Conservation (phyloP, 129 eudicot species). For the Centella asiatica region DNA sequence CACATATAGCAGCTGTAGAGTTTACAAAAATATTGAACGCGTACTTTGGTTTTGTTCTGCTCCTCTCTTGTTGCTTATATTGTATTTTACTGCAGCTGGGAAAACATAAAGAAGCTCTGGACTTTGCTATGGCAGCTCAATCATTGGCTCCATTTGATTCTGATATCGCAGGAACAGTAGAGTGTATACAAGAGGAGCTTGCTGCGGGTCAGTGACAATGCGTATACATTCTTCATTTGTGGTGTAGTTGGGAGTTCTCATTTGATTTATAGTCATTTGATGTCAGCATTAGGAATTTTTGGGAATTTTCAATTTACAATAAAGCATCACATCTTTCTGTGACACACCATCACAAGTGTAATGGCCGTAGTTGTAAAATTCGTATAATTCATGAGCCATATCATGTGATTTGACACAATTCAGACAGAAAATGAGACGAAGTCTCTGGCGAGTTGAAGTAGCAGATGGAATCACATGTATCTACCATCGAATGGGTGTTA, state of each 20-base stretch:
- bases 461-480: too few species aligned
- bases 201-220: slow-evolving; percentile 56
- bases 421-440: too few species aligned
- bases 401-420: too few species aligned
- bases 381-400: too few species aligned
- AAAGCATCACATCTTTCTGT: too few species aligned
- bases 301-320: not conserved
- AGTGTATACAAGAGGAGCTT: slow-evolving; percentile 40
- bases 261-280: not conserved
- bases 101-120: slow-evolving; percentile 79
- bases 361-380: too few species aligned
- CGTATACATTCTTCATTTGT: not conserved
- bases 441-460: too few species aligned
- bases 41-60: too few species aligned
- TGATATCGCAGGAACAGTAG: slow-evolving; percentile 64
- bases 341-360: too few species aligned
- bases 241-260: not conserved
- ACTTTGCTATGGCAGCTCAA: slow-evolving; percentile 68
- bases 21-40: too few species aligned
- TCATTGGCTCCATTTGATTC: slow-evolving; percentile 57
- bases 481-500: too few species aligned
- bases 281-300: not conserved
- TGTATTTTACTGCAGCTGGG: slow-evolving; percentile 53
- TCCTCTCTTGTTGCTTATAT: not conserved
- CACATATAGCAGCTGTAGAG: too few species aligned